Conservation (phyloP, 805 yeast species). For the Candida boleticola region DNA sequence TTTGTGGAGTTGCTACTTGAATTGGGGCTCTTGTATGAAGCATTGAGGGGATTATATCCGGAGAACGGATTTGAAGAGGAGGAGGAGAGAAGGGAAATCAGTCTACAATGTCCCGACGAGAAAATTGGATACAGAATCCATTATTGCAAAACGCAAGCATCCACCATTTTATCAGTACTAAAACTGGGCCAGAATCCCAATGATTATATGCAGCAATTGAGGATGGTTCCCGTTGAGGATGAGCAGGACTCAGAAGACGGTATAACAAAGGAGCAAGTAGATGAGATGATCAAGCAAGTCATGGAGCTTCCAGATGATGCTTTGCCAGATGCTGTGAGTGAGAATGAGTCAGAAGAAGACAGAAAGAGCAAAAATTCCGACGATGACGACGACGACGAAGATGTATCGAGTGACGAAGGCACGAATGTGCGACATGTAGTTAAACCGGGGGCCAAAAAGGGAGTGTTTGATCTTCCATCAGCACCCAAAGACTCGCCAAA, state of each 20-base stretch:
- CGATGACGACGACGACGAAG: slow-evolving; percentile 1
- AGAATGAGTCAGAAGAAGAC: not conserved
- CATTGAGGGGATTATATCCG: slow-evolving; percentile 3
- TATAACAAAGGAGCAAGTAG: not conserved
- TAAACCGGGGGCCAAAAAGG: slow-evolving; percentile 10
- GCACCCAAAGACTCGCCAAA: not conserved
- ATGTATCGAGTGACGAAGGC: slow-evolving; percentile 6
- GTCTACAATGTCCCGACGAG: not conserved
- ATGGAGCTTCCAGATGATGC: slow-evolving; percentile 15
- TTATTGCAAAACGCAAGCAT: slow-evolving; percentile 5
- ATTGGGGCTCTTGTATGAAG: slow-evolving; percentile 4
- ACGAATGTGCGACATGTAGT: slow-evolving; percentile 9
- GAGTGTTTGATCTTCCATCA: not conserved
- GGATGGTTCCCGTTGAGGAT: slow-evolving; percentile 17
- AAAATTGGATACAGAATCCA: slow-evolving; percentile 4
- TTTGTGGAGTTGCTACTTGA: slow-evolving; percentile 3
- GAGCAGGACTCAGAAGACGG: slow-evolving; percentile 16
- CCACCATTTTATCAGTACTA: slow-evolving; percentile 3
- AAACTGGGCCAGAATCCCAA: slow-evolving; percentile 5
- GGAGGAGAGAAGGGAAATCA: not conserved
- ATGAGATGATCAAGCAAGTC: slow-evolving; percentile 5
- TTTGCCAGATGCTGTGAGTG: not conserved
- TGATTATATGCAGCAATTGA: slow-evolving; percentile 1
- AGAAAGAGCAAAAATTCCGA: not conserved
- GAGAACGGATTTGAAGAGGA: not conserved